Evolutionary conservation across 2,329 filamentous ascomycete genomes (phyloP).

Genomic region (Aspergillus neotritici): DNA sequence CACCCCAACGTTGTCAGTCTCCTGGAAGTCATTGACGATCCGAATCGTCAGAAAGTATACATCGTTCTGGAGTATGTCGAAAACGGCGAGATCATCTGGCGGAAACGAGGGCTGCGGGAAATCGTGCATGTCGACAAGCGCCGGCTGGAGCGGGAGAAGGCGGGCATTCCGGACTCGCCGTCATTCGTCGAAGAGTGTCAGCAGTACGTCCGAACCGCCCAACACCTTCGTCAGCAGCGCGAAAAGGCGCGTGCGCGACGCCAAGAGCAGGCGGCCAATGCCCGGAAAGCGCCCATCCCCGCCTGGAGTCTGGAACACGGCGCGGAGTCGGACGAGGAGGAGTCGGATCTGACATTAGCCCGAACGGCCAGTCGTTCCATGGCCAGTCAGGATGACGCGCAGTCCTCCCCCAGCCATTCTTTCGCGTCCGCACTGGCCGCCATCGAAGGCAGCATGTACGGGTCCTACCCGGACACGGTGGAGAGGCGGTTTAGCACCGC

Average conservation of each 20-base stretch:
- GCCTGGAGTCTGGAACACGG: constrained; percentile 84
- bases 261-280: constrained; percentile 53
- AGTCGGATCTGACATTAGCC: constrained; percentile 30
- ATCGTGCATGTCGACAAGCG: constrained; percentile 78
- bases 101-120: constrained; percentile 77
- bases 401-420: constrained; percentile 50
- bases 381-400: constrained; percentile 46
- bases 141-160: constrained; percentile 67
- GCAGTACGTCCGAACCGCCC: constrained; percentile 36
- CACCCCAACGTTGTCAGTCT: constrained; percentile 96
- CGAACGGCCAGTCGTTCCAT: constrained; percentile 32
- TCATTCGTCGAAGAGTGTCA: constrained; percentile 41
- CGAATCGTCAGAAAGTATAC: constrained; percentile 94
- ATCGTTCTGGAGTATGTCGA: constrained; percentile 95
- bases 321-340: constrained; percentile 49
- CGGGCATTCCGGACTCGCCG: constrained; percentile 68
- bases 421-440: constrained; percentile 48
- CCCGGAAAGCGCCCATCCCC: constrained; percentile 50
- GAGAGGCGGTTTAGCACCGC: constrained; percentile 74
- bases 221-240: constrained; percentile 40
- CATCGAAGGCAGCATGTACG: constrained; percentile 73
- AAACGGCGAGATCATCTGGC: constrained; percentile 89
- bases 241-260: constrained; percentile 56
- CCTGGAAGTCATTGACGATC: constrained; percentile 95
- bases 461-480: constrained; percentile 60